Conservation (phyloP, 2,329 filamentous ascomycete species). For the Aaosphaeria pasadenensis region DNA sequence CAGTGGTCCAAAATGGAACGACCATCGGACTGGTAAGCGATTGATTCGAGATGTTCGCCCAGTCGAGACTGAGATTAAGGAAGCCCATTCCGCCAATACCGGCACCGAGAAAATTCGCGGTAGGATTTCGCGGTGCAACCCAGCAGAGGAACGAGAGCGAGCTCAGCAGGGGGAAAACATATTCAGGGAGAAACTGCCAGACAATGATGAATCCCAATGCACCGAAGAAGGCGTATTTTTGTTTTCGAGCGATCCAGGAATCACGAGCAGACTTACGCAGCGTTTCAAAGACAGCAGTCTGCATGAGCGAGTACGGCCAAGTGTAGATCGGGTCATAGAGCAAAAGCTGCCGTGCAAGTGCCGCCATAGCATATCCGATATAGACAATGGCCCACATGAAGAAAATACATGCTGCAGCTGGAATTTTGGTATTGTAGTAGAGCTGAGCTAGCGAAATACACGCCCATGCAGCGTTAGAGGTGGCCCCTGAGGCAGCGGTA, state of each 20-base stretch:
- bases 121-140: constrained; percentile 57
- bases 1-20: constrained; percentile 59
- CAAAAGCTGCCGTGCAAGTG: constrained; percentile 55
- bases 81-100: constrained; percentile 63
- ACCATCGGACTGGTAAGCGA: constrained; percentile 44
- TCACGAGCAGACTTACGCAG: constrained; percentile 52
- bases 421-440: constrained; percentile 53
- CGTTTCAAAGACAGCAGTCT: constrained; percentile 59
- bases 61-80: constrained; percentile 58
- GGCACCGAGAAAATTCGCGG: constrained; percentile 60
- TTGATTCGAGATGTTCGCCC: constrained; percentile 58
- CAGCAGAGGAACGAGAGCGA: constrained; percentile 63
- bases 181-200: constrained; percentile 64
- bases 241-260: constrained; percentile 51
- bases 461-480: constrained; percentile 38
- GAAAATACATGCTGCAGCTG: constrained; percentile 55
- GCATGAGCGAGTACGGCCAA: constrained; percentile 54
- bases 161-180: constrained; percentile 57
- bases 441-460: constrained; percentile 57
- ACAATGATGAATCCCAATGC: constrained; percentile 52
- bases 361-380: constrained; percentile 59
- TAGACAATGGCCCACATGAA: constrained; percentile 61
- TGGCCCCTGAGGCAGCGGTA: constrained; percentile 31
- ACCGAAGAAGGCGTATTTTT: constrained; percentile 58
- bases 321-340: constrained; percentile 58